phyloP scores from a whole-genome alignment of 371 early-diverging fungal genomes.

The Lichtheimia ornata region DNA sequence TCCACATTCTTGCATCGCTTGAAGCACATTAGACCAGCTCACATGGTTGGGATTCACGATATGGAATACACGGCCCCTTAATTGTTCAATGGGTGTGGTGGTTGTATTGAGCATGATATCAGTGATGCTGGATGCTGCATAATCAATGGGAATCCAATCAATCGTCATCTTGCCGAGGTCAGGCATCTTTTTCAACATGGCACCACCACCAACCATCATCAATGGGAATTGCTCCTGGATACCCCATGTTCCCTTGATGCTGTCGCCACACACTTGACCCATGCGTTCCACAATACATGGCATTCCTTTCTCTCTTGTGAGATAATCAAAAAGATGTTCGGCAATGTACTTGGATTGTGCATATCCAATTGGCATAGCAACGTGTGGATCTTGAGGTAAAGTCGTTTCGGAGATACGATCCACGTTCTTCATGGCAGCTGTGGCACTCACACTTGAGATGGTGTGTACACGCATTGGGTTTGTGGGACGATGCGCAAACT shows the following conservation, averaged over 20 bases:
- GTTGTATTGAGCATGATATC: constrained; percentile 30
- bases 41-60: constrained; percentile 33
- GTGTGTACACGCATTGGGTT: constrained; percentile 42
- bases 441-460: constrained; percentile 36
- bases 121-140: constrained; percentile 30
- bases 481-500: constrained; percentile 30
- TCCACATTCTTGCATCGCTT: constrained; percentile 24
- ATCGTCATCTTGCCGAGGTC: constrained; percentile 9
- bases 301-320: constrained; percentile 30
- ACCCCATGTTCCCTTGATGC: constrained; percentile 43
- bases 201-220: constrained; percentile 30
- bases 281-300: constrained; percentile 39
- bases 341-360: constrained; percentile 47
- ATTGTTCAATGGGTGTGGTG: constrained; percentile 3
- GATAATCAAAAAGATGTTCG: constrained; percentile 34
- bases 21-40: constrained; percentile 24
- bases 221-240: constrained; percentile 40
- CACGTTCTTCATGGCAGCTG: constrained; percentile 12
- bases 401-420: constrained; percentile 24
- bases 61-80: constrained; percentile 21
- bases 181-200: constrained; percentile 28
- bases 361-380: constrained; percentile 45
- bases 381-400: constrained; percentile 27
- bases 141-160: constrained; percentile 40
- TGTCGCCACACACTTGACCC: constrained; percentile 46